Percentiles rank a stretch among this genome's conserved stretches.
Conservation (phyloP, 2,329 filamentous ascomycete species). For the Boeremia lycopersici region DNA sequence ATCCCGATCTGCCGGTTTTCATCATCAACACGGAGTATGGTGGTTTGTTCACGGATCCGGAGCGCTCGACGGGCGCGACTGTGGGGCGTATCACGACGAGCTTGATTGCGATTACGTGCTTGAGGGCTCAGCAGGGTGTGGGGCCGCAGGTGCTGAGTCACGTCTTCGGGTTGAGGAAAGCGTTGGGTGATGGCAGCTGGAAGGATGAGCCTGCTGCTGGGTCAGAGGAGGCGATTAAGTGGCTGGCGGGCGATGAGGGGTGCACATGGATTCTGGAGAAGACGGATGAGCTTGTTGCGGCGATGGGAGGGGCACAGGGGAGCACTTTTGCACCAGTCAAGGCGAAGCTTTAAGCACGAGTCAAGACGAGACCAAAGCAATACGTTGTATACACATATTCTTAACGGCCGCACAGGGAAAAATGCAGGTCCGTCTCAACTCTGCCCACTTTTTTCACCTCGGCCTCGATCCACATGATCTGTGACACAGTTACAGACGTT, state of each 20-base stretch:
- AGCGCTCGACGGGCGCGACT: constrained; percentile 53
- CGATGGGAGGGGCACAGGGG: constrained; percentile 36
- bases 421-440: neutral
- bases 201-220: constrained; percentile 53
- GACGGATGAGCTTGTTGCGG: constrained; percentile 64
- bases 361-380: neutral
- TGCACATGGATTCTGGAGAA: constrained; percentile 66
- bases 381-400: neutral
- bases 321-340: constrained; percentile 40
- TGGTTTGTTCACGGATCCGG: constrained; percentile 72
- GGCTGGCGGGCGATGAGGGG: constrained; percentile 70
- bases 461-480: neutral
- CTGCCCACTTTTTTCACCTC: neutral
- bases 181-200: constrained; percentile 68
- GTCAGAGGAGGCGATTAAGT: constrained; percentile 62
- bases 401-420: neutral
- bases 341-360: constrained; percentile 29
- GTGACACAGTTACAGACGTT: neutral
- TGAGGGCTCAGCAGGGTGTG: constrained; percentile 80
- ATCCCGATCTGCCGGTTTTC: constrained; percentile 81
- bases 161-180: constrained; percentile 80
- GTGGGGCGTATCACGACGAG: constrained; percentile 75
- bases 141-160: constrained; percentile 82
- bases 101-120: constrained; percentile 73
- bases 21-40: constrained; percentile 79